Base-by-base conservation (phyloP, 2,329 filamentous ascomycete species). In the Alternaria sp. region DNA sequence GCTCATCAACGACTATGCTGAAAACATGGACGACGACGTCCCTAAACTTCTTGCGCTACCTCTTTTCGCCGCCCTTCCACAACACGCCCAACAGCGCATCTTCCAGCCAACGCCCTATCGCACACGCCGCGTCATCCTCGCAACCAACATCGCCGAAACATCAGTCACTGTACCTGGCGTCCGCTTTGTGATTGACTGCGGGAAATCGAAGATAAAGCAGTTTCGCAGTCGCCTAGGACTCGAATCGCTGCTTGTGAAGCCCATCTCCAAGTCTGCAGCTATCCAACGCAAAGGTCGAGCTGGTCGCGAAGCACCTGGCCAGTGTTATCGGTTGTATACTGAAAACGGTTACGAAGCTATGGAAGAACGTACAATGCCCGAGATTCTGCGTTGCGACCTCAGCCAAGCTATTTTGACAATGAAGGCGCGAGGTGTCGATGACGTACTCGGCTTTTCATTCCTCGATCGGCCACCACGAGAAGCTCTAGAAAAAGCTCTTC, bases 111-210 rank as follows among this genome's bases (percentile, higher is more conserved):
- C 91, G 21, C 88, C 88, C 0, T 87, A 89, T 3, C 85, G 85
- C n/a, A 96, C 93, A 0, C 87, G 96, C 46, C 98, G 98, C 76
- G 86, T 98, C 12, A 93, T 99, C 0, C 83, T 99, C 1, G 91
- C 94, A 0, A 99, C 96, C 13, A 99, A 99, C 74, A 98, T 99
- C 72, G 96, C 96, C n/a, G 96, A 99, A 79, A 98, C 96, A 0
- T 98, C 96, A 1, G 92, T 99, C 62, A 99, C 96, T 0, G 94
- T 99, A 0, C 91, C 95, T 0, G 96, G 96, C 3, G 93, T 99
- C 7, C 89, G 93, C 5, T 96, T 91, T 71, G 95, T 99, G 10
- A 87, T 99, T 19, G 96, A 99, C 76, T 92, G 92, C 59, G 96
- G 96, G 49, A 97, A 97, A 74, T 92, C 92, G 9, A 99, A 99